Evolutionary conservation across 192 early-diverging fungal genomes (phyloP).

Genomic region (Coemansia reversa): DNA sequence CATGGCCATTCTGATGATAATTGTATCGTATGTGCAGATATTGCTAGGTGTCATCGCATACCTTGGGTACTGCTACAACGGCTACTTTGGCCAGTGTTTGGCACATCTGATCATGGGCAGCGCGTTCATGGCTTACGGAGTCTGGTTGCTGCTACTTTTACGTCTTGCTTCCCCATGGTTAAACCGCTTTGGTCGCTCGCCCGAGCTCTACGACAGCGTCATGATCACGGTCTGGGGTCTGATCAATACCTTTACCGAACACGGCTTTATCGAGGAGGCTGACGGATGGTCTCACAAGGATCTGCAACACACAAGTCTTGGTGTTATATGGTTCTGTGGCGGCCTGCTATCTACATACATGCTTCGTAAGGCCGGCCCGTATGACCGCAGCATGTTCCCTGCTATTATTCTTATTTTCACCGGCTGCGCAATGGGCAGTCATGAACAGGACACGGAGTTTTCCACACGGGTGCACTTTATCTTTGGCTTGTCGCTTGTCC

Average conservation of each 20-base stretch:
- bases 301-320: slow-evolving; percentile 66
- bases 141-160: slow-evolving; percentile 58
- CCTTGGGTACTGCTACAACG: slow-evolving; percentile 64
- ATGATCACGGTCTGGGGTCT: slow-evolving; percentile 66
- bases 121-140: slow-evolving; percentile 67
- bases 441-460: slow-evolving; percentile 60
- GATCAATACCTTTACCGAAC: slow-evolving; percentile 71
- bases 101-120: slow-evolving; percentile 75
- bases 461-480: slow-evolving; percentile 63
- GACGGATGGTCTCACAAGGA: slow-evolving; percentile 66
- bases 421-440: slow-evolving; percentile 61
- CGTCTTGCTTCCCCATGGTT: slow-evolving; percentile 64
- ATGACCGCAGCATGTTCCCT: slow-evolving; percentile 61
- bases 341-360: slow-evolving; percentile 60
- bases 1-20: slow-evolving; percentile 54
- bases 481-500: slow-evolving; percentile 63
- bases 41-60: slow-evolving; percentile 64
- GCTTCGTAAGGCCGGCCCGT: slow-evolving; percentile 33
- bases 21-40: slow-evolving; percentile 66
- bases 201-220: slow-evolving; percentile 69
- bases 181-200: slow-evolving; percentile 56
- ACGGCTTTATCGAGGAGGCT: slow-evolving; percentile 56
- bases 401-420: slow-evolving; percentile 63
- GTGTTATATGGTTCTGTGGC: slow-evolving; percentile 68
- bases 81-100: slow-evolving; percentile 63